phyloP scores from a whole-genome alignment of 164 flowering plant species.

The Santalum album region DNA sequence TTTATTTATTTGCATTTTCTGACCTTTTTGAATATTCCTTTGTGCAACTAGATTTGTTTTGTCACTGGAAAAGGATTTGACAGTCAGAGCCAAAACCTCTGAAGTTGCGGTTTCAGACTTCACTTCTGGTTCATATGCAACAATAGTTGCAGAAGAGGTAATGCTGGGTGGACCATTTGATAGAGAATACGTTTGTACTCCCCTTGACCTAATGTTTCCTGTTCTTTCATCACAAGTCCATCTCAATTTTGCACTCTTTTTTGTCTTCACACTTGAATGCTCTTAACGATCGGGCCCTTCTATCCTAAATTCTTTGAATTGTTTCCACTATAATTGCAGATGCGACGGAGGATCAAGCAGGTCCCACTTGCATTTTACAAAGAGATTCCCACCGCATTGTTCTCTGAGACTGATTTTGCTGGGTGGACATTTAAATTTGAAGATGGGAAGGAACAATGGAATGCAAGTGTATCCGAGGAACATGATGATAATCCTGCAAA shows the following conservation, averaged over 20 bases:
- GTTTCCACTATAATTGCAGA: constrained; percentile 31
- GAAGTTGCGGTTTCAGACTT: constrained; percentile 73
- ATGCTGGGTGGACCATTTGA: neutral
- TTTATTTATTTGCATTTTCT: neutral
- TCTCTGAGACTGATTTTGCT: constrained; percentile 11
- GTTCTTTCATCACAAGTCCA: too few relatives aligned
- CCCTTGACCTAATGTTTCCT: too few relatives aligned
- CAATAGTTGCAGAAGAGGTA: constrained; percentile 82
- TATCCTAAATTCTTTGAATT: neutral
- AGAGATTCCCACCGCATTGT: constrained; percentile 55
- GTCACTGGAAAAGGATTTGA: constrained; percentile 83
- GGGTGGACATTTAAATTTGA: neutral
- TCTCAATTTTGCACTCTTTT: too few relatives aligned
- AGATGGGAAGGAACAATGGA: neutral
- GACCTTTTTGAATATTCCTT: neutral
- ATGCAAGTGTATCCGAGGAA: neutral
- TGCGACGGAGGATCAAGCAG: constrained; percentile 70
- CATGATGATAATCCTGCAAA: neutral
- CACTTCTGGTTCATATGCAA: constrained; percentile 84
- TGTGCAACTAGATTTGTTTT: constrained; percentile 46
- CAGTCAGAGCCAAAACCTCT: constrained; percentile 68
- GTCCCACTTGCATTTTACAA: constrained; percentile 85
- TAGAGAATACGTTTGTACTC: neutral
- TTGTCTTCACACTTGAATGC: neutral
- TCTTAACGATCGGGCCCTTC: neutral